phyloP scores from a whole-genome alignment of 768 basidiomycete species.

The Ramaria sp. region DNA sequence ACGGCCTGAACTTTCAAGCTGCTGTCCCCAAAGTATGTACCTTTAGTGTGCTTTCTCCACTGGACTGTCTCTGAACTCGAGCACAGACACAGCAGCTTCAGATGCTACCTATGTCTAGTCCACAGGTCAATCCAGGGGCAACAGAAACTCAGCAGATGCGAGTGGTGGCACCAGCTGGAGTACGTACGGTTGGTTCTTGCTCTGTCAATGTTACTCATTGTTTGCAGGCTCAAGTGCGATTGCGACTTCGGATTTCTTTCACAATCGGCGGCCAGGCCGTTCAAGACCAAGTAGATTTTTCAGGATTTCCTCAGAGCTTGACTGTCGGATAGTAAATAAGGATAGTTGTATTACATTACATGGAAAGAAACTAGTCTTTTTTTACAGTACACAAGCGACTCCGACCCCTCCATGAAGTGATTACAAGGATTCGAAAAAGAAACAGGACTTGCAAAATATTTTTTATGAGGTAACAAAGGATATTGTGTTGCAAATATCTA shows the following conservation, averaged over 20 bases:
- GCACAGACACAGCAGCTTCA: slow-evolving; percentile 87
- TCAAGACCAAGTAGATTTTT: slow-evolving; percentile 92
- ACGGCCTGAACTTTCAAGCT: slow-evolving; percentile 85
- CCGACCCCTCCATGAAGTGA: too few relatives aligned
- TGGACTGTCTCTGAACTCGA: background rate
- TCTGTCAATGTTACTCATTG: background rate
- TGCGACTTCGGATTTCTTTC: slow-evolving; percentile 80
- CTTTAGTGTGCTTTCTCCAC: background rate
- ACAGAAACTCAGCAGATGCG: slow-evolving; percentile 95
- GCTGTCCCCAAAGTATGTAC: slow-evolving; percentile 85
- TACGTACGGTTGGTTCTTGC: slow-evolving; percentile 30
- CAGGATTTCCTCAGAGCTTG: slow-evolving; percentile 61
- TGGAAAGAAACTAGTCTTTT: too few relatives aligned
- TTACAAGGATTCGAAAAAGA: background rate
- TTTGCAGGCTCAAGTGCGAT: slow-evolving; percentile 62
- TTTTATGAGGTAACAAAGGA: too few relatives aligned
- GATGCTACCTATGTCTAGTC: slow-evolving; percentile 95
- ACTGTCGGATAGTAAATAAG: slow-evolving; percentile 14
- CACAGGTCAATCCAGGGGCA: slow-evolving; percentile 62
- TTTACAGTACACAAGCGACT: too few relatives aligned
- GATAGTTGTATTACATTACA: background rate
- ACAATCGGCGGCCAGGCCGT: slow-evolving; percentile 52
- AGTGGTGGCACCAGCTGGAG: slow-evolving; percentile 78
- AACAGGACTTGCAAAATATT: background rate
- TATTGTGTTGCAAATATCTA: too few relatives aligned